Conservation (phyloP, 352 stramenopile genomes). For the Phytophthora hibernalis region DNA sequence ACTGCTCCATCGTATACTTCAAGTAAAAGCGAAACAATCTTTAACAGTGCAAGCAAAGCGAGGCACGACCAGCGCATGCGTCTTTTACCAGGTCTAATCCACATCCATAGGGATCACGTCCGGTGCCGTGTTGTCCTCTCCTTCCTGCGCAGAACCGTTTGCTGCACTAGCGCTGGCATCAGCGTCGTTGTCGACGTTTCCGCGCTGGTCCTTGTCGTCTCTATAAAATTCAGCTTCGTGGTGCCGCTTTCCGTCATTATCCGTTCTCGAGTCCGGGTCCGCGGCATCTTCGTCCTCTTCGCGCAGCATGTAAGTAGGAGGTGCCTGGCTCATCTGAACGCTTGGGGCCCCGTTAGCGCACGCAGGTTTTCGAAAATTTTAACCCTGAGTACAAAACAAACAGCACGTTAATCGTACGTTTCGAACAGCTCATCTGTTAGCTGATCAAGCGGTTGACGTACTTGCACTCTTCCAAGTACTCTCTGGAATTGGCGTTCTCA, state of each 20-base stretch:
- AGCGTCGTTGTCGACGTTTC: conserved; percentile 57
- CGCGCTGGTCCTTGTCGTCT: conserved; percentile 72
- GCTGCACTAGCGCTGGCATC: conserved; percentile 32
- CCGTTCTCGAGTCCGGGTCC: conserved; percentile 66
- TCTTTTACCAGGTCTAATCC: conserved; percentile 46
- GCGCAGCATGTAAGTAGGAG: conserved; percentile 62
- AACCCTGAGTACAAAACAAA: conserved; percentile 56
- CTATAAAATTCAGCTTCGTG: conserved; percentile 82
- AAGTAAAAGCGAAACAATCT: conserved; percentile 18
- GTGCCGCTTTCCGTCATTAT: conserved; percentile 72
- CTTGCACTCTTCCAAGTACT: conserved; percentile 87
- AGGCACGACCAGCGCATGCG: background rate
- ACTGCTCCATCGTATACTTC: conserved; percentile 15
- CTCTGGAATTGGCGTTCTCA: conserved; percentile 78
- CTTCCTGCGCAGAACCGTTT: conserved; percentile 32
- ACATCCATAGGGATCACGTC: conserved; percentile 83
- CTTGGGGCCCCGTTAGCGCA: conserved; percentile 74
- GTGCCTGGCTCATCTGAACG: conserved; percentile 78
- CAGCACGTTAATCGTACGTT: background rate
- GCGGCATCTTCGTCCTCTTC: conserved; percentile 80
- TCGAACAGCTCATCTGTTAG: background rate
- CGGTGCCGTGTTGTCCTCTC: conserved; percentile 59
- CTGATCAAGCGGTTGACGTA: conserved; percentile 20
- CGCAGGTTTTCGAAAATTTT: conserved; percentile 87
- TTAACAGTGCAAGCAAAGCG: background rate